Evolutionary conservation across 1,139 yeast genomes (phyloP).

Genomic region (Geotrichum bryndzae): DNA sequence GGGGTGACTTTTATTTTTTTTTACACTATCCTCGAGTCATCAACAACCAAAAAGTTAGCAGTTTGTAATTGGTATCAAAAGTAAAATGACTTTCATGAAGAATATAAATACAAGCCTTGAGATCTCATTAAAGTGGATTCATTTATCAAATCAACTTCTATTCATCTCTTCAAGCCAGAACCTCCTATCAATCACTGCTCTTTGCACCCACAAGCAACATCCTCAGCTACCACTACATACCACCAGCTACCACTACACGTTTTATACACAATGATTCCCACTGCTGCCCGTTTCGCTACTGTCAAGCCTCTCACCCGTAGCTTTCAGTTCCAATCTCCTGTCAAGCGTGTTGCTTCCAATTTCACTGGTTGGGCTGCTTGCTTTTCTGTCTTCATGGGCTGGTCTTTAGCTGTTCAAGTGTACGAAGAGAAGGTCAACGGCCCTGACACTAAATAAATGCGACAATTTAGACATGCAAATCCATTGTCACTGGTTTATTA

Average conservation of each 20-base stretch:
- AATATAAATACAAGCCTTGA: not conserved
- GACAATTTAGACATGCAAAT: not conserved
- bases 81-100: not conserved
- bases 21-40: not conserved
- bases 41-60: not conserved
- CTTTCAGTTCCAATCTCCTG: slow-evolving; percentile 2
- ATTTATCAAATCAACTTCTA: not conserved
- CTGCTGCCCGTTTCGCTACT: slow-evolving; percentile 15
- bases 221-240: not conserved
- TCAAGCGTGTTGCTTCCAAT: slow-evolving; percentile 5
- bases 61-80: not conserved
- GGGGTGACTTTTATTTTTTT: not conserved
- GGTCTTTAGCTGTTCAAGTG: slow-evolving; percentile 3
- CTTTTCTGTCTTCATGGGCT: slow-evolving; percentile 10
- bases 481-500: not conserved
- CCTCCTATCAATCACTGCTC: not conserved
- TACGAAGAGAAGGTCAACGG: slow-evolving; percentile 4
- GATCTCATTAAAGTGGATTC: not conserved
- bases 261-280: slow-evolving; percentile 3
- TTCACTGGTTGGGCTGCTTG: slow-evolving; percentile 9
- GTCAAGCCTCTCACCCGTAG: slow-evolving; percentile 1
- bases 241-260: not conserved
- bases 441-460: not conserved
- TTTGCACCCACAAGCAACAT: not conserved
- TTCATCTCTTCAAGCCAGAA: not conserved